phyloP scores from a whole-genome alignment of 805 yeast genomes.

The Lachancea dasiensis region DNA sequence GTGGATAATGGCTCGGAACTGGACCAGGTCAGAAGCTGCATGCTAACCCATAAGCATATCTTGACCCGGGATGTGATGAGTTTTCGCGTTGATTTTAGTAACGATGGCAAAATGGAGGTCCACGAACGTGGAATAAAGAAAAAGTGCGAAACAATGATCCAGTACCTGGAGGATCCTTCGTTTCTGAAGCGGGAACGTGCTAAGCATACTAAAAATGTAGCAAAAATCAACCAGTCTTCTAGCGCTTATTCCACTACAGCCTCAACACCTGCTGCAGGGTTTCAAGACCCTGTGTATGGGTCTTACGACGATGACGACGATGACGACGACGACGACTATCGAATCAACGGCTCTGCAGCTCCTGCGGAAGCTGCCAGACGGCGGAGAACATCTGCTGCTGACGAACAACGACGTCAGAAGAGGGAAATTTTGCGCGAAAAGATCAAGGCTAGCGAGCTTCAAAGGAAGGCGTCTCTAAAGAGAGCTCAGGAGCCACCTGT shows the following conservation, averaged over 20 bases:
- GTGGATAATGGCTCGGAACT: conserved; percentile 31
- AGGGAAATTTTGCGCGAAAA: conserved; percentile 33
- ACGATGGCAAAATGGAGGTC: conserved; percentile 35
- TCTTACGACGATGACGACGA: conserved; percentile 26
- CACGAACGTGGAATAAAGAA: conserved; percentile 34
- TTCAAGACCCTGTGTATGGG: conserved; percentile 15
- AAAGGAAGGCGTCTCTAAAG: conserved; percentile 24
- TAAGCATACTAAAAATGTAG: conserved; percentile 25
- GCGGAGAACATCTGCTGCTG: conserved; percentile 24
- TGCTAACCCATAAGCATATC: conserved; percentile 31
- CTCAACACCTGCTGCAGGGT: conserved; percentile 5
- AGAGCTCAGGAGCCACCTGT: conserved; percentile 20
- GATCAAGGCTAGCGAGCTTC: conserved; percentile 30
- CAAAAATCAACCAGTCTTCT: conserved; percentile 25
- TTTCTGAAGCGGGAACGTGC: conserved; percentile 29
- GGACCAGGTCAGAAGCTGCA: conserved; percentile 28
- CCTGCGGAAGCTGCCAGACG: conserved; percentile 9
- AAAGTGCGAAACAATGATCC: conserved; percentile 30
- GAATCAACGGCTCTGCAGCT: conserved; percentile 16
- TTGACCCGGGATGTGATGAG: conserved; percentile 27
- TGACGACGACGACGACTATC: conserved; percentile 27
- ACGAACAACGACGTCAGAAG: conserved; percentile 34
- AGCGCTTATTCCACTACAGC: conserved; percentile 4
- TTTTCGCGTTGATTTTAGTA: conserved; percentile 29
- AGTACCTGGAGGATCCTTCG: conserved; percentile 26